Base-by-base conservation (phyloP, 805 yeast genomes). In the Sugiyamaella boreocaroliniensis region DNA sequence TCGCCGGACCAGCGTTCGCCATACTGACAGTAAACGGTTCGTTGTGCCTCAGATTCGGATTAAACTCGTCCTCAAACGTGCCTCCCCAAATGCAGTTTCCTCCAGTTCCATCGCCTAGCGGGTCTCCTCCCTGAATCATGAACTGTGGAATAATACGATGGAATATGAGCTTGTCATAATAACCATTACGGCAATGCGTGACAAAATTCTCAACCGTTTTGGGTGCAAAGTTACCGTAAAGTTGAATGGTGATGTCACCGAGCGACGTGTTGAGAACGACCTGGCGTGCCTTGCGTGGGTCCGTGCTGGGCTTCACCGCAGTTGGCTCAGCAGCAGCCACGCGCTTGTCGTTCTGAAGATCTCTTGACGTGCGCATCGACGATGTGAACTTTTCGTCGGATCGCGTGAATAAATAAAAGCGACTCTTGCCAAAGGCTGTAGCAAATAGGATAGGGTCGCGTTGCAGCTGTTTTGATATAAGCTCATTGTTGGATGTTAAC, bases 51-150 rank as follows among this genome's bases (percentile, higher is more conserved):
- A 73, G 61, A 43, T 70, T 62, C 61, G 76, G 76, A 61, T 73
- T 70, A 43, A 68, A 66, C 60, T 79, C 84, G 56, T 79, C 82
- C 60, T 75, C 78, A 51, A 71, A 71, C 7, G 55, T 52, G 32
- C 55, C 55, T 1, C 69, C 67, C 71, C 71, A 71, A n/a, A 68
- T 64, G 42, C 68, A 59, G 43, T 67, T 68, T 4, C 75, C 75
- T 5, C 75, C 75, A 1, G 73, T 68, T 5, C 75, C 75, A 51
- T 70, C 70, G 5, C 75, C 75, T 2, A 59, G 50, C 48, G 81
- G 82, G 66, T 80, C 84, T 20, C 84, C 84, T 43, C 80, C 79
- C 63, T 80, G 84, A 57, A 81, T 75, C 83, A 80, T 80, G 59
- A 80, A 80, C 49, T 72, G 74, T 56, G 75, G 72, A 57, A 80